A percentile compares a stretch with the other conserved stretches of the same genome.
Evolutionary conservation across 2,329 filamentous ascomycete species (phyloP).

Genomic region (Aulographum hederae): DNA sequence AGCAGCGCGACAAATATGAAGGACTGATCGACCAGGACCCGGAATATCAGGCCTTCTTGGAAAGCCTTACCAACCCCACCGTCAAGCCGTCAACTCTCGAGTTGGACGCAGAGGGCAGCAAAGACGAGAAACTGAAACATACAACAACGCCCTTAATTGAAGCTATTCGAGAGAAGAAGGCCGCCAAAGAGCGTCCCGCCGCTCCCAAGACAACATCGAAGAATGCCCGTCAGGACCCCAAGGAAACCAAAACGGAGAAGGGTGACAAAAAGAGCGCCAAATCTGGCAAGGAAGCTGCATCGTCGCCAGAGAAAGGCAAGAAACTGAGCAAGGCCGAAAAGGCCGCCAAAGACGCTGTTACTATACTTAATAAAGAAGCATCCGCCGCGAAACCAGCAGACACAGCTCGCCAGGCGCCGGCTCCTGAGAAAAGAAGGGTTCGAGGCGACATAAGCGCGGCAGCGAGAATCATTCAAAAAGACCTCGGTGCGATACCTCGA

Average conservation of each 20-base stretch:
- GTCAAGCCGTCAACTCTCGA: slow-evolving; percentile 35
- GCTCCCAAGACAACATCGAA: slow-evolving; percentile 36
- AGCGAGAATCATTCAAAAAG: slow-evolving; percentile 42
- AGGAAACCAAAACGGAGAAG: slow-evolving; percentile 36
- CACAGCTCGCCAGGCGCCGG: slow-evolving; percentile 14
- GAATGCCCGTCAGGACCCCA: slow-evolving; percentile 38
- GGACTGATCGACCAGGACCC: slow-evolving; percentile 93
- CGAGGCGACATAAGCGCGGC: slow-evolving; percentile 33
- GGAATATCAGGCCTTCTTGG: slow-evolving; percentile 86
- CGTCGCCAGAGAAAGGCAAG: slow-evolving; percentile 18
- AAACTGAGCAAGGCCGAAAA: slow-evolving; percentile 31
- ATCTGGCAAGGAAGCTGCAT: slow-evolving; percentile 14
- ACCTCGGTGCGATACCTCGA: slow-evolving; percentile 35
- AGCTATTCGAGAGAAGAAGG: slow-evolving; percentile 81
- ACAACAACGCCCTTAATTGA: slow-evolving; percentile 81
- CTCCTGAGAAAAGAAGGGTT: slow-evolving; percentile 31
- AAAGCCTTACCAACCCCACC: slow-evolving; percentile 61
- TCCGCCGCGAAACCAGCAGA: slow-evolving; percentile 8
- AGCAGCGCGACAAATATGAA: slow-evolving; percentile 71
- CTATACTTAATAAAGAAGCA: slow-evolving; percentile 34
- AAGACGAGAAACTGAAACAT: slow-evolving; percentile 44
- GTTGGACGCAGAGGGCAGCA: slow-evolving; percentile 17
- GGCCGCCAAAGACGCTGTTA: slow-evolving; percentile 41
- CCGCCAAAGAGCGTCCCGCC: slow-evolving; percentile 35
- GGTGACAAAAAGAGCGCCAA: slow-evolving; percentile 18